Percentiles rank a stretch among this genome's conserved stretches.
Evolutionary conservation across 2,329 filamentous ascomycete species (phyloP).

Genomic region (Stagonosporopsis cucurbitacearum): DNA sequence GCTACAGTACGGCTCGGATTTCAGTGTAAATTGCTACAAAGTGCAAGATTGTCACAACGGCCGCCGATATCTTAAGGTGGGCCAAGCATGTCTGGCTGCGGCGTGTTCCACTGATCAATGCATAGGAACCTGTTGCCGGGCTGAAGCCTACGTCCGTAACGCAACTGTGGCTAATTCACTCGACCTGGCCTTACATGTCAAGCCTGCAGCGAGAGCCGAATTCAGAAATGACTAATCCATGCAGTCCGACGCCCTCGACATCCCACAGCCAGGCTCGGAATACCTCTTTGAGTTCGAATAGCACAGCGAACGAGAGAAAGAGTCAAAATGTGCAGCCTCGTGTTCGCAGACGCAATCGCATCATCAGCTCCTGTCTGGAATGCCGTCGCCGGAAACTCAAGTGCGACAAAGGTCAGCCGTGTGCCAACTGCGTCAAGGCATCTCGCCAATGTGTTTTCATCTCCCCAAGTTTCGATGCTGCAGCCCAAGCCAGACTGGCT

Average conservation of each 20-base stretch:
- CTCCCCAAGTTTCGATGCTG: constrained; percentile 70
- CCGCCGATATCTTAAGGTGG: background rate
- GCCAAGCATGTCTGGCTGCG: background rate
- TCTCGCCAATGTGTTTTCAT: constrained; percentile 67
- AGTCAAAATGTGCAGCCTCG: constrained; percentile 34
- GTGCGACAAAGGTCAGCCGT: constrained; percentile 77
- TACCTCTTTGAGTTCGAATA: background rate
- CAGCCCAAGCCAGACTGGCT: constrained; percentile 71
- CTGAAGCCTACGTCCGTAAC: constrained; percentile 19
- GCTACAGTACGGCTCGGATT: too few species aligned
- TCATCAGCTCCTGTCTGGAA: constrained; percentile 50
- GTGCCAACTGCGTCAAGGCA: constrained; percentile 67
- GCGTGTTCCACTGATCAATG: constrained; percentile 1
- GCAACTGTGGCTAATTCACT: constrained; percentile 1
- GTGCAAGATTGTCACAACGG: background rate
- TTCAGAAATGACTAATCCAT: constrained; percentile 13
- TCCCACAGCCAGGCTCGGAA: background rate
- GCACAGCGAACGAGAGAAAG: constrained; percentile 23
- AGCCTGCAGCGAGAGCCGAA: background rate
- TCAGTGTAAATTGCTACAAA: background rate
- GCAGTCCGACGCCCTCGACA: background rate
- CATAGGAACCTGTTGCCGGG: background rate
- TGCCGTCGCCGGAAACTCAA: constrained; percentile 75
- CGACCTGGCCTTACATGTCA: background rate
- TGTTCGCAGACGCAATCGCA: constrained; percentile 46